Base-by-base conservation (phyloP, 768 basidiomycete genomes). In the Russula earlei region DNA sequence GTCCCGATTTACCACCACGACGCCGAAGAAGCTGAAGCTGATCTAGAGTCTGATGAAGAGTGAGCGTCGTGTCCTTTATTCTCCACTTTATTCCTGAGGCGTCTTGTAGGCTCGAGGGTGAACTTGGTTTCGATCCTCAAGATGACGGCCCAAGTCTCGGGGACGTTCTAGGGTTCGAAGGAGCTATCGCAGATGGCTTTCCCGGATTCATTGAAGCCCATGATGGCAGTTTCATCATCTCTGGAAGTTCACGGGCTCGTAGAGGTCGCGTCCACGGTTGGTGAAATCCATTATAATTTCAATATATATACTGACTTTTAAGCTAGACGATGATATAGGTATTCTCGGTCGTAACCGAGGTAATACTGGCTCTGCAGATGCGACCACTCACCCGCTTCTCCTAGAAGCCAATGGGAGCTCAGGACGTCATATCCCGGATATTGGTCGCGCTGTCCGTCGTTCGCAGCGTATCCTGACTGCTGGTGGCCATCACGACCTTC, bases 361-460 rank as follows among this genome's bases (percentile, higher is more conserved):
- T 57, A 67, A 68, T 3, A 69, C 77, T 31, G 66, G 76, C 22
- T 76, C 77, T n/a, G 75, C 80, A 24, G 87, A 90, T 63, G 74
- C 84, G 15, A 85, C 83, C 11, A 82, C 84, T 0, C 93, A 95
- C 65, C 92, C 92, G 5, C 74, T 95, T 7, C 77, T 95, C 14
- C 65, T 89, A 20, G 87, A 94, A 58, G 76, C 74, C 29, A 76
- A 82, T 6, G 64, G 69, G 6, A 67, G 70, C 15, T 64, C 74
- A 5, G 75, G 70, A 58, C 82, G 79, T 44, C 65, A 70, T 19
- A 71, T 77, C 31, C 59, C 72, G 10, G 72, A 70, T 41, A 72
- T 79, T 46, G 67, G 75, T 42, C 79, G 82, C 43, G 67, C 48
- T 24, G 52, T 49, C 17, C 55, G 62, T 15, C 51, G 60, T n/a